Evolutionary conservation across 495 filamentous ascomycete genomes (phyloP).

Genomic region (Astrocystis sublimbata): DNA sequence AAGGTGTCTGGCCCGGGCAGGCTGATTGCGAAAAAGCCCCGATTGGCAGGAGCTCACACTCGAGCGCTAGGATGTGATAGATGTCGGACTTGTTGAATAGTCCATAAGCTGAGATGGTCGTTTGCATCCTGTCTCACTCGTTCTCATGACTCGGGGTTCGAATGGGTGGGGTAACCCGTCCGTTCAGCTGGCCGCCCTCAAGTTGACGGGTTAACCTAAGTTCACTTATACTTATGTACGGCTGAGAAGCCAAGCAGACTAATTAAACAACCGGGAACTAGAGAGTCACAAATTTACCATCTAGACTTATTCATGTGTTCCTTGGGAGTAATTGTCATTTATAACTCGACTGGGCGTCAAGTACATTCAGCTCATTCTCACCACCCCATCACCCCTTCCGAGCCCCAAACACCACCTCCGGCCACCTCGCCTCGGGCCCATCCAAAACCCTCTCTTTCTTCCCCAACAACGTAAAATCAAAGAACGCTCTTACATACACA

Average conservation of each 20-base stretch:
- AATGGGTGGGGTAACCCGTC: not conserved
- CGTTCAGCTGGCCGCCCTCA: not conserved
- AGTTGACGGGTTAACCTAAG: not conserved
- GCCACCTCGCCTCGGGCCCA: conserved; percentile 20
- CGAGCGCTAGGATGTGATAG: too few relatives aligned
- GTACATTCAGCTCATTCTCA: not conserved
- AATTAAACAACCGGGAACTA: not conserved
- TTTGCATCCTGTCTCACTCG: too few relatives aligned
- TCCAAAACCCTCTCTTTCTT: conserved; percentile 17
- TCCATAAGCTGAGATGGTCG: too few relatives aligned
- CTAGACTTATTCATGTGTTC: too few relatives aligned
- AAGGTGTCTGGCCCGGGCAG: not conserved
- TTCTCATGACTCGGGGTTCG: too few relatives aligned
- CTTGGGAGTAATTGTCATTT: too few relatives aligned
- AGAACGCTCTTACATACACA: conserved; percentile 34
- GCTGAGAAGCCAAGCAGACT: not conserved
- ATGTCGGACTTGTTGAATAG: too few relatives aligned
- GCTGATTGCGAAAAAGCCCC: not conserved
- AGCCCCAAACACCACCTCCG: conserved; percentile 24
- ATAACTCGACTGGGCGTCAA: not conserved
- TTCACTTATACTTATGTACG: too few relatives aligned
- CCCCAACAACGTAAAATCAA: conserved; percentile 30
- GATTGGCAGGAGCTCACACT: too few relatives aligned
- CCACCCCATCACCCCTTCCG: not conserved
- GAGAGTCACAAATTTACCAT: not conserved